These are phyloP conservation scores for Fagus sylvatica DNA, from an alignment of 306 rosid species.

Conservation along the genomic window DNA sequence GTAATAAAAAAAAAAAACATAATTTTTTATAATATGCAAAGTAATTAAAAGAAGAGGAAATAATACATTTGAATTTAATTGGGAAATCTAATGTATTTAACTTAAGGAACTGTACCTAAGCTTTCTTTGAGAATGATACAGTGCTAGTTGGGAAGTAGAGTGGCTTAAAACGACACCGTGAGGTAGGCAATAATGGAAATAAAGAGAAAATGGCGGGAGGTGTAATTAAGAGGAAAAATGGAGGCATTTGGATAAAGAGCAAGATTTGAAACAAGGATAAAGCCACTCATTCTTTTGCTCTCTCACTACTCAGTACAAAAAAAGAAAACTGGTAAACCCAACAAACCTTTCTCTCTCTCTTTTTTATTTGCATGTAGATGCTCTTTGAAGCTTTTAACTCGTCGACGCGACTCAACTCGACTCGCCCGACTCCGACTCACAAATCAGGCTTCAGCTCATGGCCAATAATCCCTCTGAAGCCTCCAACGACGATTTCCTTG, in stretches of 20 bases:
- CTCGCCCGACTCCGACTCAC: conserved; percentile 35
- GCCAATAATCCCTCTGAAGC: conserved; percentile 78
- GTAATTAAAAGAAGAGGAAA: too few relatives aligned
- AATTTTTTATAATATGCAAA: too few relatives aligned
- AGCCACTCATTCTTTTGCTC: conserved; percentile 25
- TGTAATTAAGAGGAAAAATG: conserved; percentile 26
- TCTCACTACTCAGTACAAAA: not conserved
- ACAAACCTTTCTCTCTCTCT: not conserved
- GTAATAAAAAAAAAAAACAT: too few relatives aligned
- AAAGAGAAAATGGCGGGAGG: not conserved
- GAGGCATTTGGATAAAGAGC: conserved; percentile 33
- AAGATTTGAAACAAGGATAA: conserved; percentile 39
- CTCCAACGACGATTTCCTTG: conserved; percentile 80
- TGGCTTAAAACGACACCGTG: not conserved
- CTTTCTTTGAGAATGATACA: too few relatives aligned
- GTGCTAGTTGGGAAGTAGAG: not conserved
- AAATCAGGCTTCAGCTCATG: conserved; percentile 38
- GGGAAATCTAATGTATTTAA: too few relatives aligned
- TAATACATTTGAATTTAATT: too few relatives aligned
- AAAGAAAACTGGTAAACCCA: not conserved
- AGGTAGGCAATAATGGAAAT: not conserved
- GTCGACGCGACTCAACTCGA: conserved; percentile 22
- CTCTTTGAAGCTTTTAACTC: conserved; percentile 29
- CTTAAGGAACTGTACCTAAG: too few relatives aligned
- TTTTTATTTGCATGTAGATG: conserved; percentile 37